Evolutionary conservation across 352 stramenopile species (phyloP).

Genomic region (Phytophthora cryptogea): DNA sequence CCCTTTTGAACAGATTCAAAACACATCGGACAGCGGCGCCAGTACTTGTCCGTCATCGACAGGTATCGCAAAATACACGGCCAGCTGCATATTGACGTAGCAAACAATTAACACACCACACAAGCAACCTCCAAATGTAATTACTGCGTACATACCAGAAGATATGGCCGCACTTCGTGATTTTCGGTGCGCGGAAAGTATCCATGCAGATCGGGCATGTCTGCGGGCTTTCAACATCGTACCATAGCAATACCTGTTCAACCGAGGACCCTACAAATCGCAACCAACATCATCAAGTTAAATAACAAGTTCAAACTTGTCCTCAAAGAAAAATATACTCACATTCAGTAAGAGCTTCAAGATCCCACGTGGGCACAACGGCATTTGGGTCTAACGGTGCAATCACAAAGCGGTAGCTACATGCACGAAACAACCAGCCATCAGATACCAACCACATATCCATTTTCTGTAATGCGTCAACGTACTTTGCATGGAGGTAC

Average conservation of each 20-base stretch:
- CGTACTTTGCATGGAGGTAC: constrained; percentile 87
- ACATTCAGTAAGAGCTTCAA: constrained; percentile 85
- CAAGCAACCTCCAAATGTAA: not conserved
- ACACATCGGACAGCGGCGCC: constrained; percentile 86
- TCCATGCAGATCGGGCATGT: constrained; percentile 87
- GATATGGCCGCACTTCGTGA: constrained; percentile 86
- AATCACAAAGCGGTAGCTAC: constrained; percentile 85
- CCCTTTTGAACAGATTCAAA: constrained; percentile 87
- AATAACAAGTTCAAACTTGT: not conserved
- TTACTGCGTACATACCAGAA: constrained; percentile 61
- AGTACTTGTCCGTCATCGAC: constrained; percentile 88
- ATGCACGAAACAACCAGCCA: not conserved
- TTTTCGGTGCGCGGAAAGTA: constrained; percentile 77
- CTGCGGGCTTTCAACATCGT: constrained; percentile 58
- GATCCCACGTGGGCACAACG: constrained; percentile 63
- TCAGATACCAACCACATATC: not conserved
- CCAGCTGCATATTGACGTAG: constrained; percentile 47
- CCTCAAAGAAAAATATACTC: constrained; percentile 8
- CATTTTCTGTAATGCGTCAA: constrained; percentile 2
- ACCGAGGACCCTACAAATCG: constrained; percentile 67
- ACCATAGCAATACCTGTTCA: constrained; percentile 82
- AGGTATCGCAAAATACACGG: constrained; percentile 84
- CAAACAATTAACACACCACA: not conserved
- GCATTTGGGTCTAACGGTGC: constrained; percentile 52
- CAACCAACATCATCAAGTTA: not conserved